phyloP scores from a whole-genome alignment of 495 filamentous ascomycete species.

The Parmelia sp. region DNA sequence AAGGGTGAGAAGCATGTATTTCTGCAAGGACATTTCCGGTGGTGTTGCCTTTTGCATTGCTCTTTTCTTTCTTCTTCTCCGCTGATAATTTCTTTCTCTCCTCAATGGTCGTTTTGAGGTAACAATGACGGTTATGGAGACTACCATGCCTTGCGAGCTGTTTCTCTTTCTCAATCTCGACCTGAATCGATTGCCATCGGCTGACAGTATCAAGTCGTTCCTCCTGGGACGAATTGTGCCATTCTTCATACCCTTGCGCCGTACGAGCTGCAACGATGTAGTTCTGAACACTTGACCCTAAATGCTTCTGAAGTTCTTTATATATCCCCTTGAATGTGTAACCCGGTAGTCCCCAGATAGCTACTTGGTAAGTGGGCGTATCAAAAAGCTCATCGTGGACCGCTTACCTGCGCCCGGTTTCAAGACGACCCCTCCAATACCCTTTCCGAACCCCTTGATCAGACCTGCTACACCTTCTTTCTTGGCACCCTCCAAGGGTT shows the following conservation, averaged over 20 bases:
- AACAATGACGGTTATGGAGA: conserved; percentile 32
- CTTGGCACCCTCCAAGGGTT: conserved; percentile 58
- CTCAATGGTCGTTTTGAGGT: conserved; percentile 38
- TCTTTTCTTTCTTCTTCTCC: conserved; percentile 32
- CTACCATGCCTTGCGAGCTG: conserved; percentile 20
- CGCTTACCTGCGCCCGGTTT: conserved; percentile 62
- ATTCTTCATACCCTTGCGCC: conserved; percentile 63
- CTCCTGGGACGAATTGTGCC: conserved; percentile 37
- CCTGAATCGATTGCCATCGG: conserved; percentile 50
- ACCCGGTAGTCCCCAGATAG: conserved; percentile 59
- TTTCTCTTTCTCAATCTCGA: conserved; percentile 47
- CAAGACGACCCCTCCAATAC: conserved; percentile 61
- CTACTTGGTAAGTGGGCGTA: conserved; percentile 25
- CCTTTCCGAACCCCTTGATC: conserved; percentile 69
- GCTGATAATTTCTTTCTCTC: conserved; percentile 38
- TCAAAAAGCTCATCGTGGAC: conserved; percentile 2
- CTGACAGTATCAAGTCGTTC: conserved; percentile 53
- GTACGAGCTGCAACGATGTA: conserved; percentile 69
- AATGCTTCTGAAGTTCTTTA: conserved; percentile 59
- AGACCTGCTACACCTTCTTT: conserved; percentile 65
- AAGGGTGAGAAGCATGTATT: conserved; percentile 9
- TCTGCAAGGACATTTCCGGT: conserved; percentile 21
- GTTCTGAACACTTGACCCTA: conserved; percentile 57
- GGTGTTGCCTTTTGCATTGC: not conserved
- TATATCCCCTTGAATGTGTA: conserved; percentile 72